Evolutionary conservation across 495 filamentous ascomycete species (phyloP), one percentile per base, ranked within the genome.

Genomic region (Penicillium taxi): DNA sequence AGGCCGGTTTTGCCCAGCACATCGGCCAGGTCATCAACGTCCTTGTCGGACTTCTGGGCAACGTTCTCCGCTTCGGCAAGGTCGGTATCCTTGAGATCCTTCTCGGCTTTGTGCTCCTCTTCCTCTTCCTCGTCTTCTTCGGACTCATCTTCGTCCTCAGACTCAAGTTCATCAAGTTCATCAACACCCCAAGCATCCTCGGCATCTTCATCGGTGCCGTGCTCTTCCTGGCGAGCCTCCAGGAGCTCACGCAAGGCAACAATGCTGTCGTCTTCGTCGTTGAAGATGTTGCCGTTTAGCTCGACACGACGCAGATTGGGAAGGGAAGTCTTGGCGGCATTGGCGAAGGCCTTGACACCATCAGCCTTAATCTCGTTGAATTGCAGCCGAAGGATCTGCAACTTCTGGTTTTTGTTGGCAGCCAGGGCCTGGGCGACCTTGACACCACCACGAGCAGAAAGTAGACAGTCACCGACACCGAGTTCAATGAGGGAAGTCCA

Each of bases 241-340:
- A 82, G 44, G 9, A 72, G 46, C 33, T 69, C 64, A 19, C 67
- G 59, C 28, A 82, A 51, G 6, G 63, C 66, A 29, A 60, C 61
- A 11, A 80, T 72, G 28, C 71, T 69, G 19, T 71, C 58, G 45
- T 96, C 90, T 1, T 93, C 88, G 56, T 95, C 89, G 6, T 70
- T 68, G 48, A 98, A 95, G 50, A 84, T 89, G 67, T 98, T 98
- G 25, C 91, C 91, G 58, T 98, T 96, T 42, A 98, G 66, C 58
- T 98, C 91, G 41, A 95, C 75, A 45, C 86, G 80, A 59, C 78
- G 78, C 42, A 95, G 63, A 16, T 69, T 68, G 0, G 81, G 84
- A n/a, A 96, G 67, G 0, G 58, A 60, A 11, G 69, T 66, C 55
- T 78, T 74, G 9, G 75, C 71, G 1, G 81, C 81, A 19, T 73